phyloP scores from a whole-genome alignment of 73 alveolate genomes.

The Breviolum minutum region DNA sequence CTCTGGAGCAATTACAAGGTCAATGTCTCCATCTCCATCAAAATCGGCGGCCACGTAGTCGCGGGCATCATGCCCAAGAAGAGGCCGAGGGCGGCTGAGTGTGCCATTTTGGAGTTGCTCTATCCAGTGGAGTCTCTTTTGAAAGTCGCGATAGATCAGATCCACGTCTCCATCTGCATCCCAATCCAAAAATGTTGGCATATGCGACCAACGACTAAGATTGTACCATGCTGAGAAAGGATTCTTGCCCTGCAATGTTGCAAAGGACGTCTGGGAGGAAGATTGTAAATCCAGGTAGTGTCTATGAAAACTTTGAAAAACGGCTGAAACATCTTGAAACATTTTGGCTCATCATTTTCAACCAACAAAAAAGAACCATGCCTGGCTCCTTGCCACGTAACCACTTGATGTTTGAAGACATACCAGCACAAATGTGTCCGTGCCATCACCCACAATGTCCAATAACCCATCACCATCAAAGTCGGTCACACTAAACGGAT shows the following conservation, averaged over 20 bases:
- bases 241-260: no score
- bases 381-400: not conserved
- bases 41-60: conserved; percentile 9
- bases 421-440: no score
- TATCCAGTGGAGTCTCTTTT: not conserved
- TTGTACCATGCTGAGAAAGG: no score
- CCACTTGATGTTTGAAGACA: no score
- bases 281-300: no score
- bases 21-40: conserved; percentile 38
- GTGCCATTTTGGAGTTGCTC: conserved; percentile 29
- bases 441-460: not conserved
- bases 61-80: not conserved
- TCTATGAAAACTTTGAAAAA: no score
- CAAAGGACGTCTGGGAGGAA: not conserved
- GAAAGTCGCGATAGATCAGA: not conserved
- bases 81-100: not conserved
- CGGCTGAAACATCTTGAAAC: no score
- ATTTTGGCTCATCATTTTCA: no score
- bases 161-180: not conserved
- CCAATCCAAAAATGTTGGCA: not conserved
- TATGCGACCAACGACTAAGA: not conserved
- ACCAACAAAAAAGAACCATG: not conserved
- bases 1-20: not conserved
- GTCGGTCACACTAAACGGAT: not conserved
- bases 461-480: not conserved